Evolutionary conservation across 176 grass and related monocot species (phyloP).

Genomic region (Avena insularis): DNA sequence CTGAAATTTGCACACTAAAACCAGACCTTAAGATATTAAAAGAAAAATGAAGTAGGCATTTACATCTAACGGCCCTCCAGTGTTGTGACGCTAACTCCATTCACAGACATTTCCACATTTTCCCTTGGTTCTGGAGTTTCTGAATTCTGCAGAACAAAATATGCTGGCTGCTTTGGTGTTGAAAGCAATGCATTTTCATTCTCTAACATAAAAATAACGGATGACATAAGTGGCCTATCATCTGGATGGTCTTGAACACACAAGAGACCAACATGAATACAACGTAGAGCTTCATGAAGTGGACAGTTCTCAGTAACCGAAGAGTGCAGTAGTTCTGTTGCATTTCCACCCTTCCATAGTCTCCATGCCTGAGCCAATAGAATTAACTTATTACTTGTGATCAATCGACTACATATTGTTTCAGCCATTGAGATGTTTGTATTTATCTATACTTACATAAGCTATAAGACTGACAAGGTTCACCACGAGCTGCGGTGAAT

Average conservation of each 20-base stretch:
- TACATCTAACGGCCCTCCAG: conserved; percentile 1
- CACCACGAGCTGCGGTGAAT: not conserved
- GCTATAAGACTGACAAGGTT: conserved; percentile 4
- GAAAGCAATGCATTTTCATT: conserved; percentile 22
- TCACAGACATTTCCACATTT: not conserved
- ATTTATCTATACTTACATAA: conserved; percentile 32
- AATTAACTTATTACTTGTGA: not conserved
- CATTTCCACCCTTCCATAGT: conserved; percentile 41
- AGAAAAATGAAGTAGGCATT: not conserved
- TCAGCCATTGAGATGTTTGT: not conserved
- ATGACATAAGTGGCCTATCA: conserved; percentile 53
- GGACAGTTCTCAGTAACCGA: not conserved
- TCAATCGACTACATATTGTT: not conserved
- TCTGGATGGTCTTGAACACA: conserved; percentile 48
- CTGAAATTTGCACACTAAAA: not conserved
- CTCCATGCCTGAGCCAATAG: conserved; percentile 43
- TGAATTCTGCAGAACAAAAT: conserved; percentile 10
- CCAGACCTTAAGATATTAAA: not conserved
- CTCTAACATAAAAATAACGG: conserved; percentile 44
- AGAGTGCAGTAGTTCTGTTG: conserved; percentile 35
- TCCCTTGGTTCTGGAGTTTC: not conserved
- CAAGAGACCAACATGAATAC: conserved; percentile 42
- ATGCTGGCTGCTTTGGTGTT: conserved; percentile 34
- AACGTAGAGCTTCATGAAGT: conserved; percentile 24
- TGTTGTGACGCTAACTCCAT: not conserved